Conservation (phyloP, 2,329 filamentous ascomycete genomes). For the Arthrobotrys sinensis region DNA sequence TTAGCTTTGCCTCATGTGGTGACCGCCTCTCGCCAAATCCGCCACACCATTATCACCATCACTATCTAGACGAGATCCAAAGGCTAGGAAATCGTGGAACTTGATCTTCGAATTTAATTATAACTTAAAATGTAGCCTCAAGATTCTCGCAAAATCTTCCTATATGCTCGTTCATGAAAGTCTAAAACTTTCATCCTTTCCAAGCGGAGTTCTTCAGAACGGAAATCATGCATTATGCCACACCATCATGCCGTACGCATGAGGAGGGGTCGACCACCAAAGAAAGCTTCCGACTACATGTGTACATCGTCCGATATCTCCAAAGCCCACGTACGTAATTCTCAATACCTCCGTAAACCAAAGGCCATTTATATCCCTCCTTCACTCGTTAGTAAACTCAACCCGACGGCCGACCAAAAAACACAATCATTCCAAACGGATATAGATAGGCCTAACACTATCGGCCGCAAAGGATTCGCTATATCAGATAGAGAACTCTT, state of each 20-base stretch:
- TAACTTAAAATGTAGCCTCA: background rate
- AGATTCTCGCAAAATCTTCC: background rate
- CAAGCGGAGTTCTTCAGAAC: slow-evolving; percentile 15
- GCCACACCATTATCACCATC: slow-evolving; percentile 9
- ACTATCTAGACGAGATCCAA: background rate
- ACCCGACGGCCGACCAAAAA: slow-evolving; percentile 21
- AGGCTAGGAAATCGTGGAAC: background rate
- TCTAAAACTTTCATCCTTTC: no score
- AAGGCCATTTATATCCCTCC: background rate
- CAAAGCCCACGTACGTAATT: slow-evolving; percentile 6
- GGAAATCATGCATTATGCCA: slow-evolving; percentile 14
- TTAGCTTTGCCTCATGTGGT: slow-evolving; percentile 42
- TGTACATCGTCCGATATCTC: slow-evolving; percentile 1
- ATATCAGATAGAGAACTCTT: background rate
- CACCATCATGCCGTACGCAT: slow-evolving; percentile 21
- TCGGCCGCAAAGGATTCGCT: slow-evolving; percentile 13
- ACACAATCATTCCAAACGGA: background rate
- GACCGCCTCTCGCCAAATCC: slow-evolving; percentile 31
- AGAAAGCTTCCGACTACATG: slow-evolving; percentile 9
- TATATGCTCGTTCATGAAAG: no score
- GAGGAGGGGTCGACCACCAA: slow-evolving; percentile 15
- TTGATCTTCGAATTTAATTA: background rate
- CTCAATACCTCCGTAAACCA: slow-evolving; percentile 1
- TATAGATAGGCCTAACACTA: slow-evolving; percentile 14
- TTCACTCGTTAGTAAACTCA: slow-evolving; percentile 38